These are phyloP conservation scores for Mycosarcoma maydis DNA, from an alignment of 1,284 basidiomycete species.

Conservation along the genomic window DNA sequence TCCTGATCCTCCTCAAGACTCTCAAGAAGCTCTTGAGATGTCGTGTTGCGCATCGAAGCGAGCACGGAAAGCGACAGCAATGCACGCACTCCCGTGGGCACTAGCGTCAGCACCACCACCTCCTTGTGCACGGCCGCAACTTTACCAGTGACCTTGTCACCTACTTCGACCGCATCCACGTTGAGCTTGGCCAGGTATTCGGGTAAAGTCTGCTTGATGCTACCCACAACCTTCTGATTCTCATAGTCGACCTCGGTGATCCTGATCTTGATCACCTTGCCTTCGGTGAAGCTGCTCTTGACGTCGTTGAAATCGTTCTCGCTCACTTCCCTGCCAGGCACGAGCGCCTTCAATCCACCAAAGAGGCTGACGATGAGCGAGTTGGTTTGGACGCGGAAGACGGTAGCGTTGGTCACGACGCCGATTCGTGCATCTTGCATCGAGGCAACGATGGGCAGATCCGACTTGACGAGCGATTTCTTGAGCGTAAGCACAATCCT, in stretches of 20 bases:
- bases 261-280: conserved; percentile 83
- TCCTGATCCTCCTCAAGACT: conserved; percentile 78
- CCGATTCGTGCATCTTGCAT: conserved; percentile 77
- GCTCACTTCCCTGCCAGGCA: conserved; percentile 70
- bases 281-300: conserved; percentile 77
- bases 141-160: conserved; percentile 59
- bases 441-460: conserved; percentile 72
- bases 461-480: conserved; percentile 85
- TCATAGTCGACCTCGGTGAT: conserved; percentile 79
- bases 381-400: conserved; percentile 69
- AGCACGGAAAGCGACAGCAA: conserved; percentile 86
- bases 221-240: conserved; percentile 78
- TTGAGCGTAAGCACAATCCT: conserved; percentile 89
- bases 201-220: conserved; percentile 79
- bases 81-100: conserved; percentile 75
- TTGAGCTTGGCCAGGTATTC: conserved; percentile 60
- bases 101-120: conserved; percentile 60
- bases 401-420: conserved; percentile 80
- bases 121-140: conserved; percentile 61
- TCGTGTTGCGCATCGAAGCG: conserved; percentile 79
- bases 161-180: conserved; percentile 58
- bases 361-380: conserved; percentile 70
- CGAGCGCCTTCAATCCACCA: conserved; percentile 84
- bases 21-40: conserved; percentile 77
- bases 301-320: conserved; percentile 47